phyloP scores from a whole-genome alignment of 805 yeast genomes.

The Metschnikowia matae region DNA sequence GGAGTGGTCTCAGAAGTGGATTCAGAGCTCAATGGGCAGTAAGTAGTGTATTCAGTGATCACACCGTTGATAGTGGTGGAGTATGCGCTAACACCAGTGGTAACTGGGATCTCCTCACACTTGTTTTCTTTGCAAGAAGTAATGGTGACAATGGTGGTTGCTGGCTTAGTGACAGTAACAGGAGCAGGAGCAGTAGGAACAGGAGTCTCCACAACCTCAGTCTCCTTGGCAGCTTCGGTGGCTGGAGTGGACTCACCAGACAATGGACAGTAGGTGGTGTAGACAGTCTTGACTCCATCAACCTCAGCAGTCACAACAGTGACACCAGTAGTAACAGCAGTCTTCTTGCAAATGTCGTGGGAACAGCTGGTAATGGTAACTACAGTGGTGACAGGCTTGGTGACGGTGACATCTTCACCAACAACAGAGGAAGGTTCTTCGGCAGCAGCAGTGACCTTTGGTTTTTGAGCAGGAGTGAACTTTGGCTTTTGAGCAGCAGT shows the following conservation, averaged over 20 bases:
- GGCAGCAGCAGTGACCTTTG: slow-evolving; percentile 5
- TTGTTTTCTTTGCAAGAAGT: slow-evolving; percentile 36
- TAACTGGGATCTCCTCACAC: slow-evolving; percentile 21
- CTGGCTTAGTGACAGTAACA: neutral
- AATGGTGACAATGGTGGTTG: slow-evolving; percentile 28
- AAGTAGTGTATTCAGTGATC: slow-evolving; percentile 13
- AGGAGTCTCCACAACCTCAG: slow-evolving; percentile 4
- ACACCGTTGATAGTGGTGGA: slow-evolving; percentile 12
- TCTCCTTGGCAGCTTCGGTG: slow-evolving; percentile 14
- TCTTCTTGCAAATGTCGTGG: slow-evolving; percentile 21
- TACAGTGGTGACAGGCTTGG: slow-evolving; percentile 11
- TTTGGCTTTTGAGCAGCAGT: neutral
- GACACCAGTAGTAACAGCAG: slow-evolving; percentile 23
- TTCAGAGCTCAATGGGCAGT: slow-evolving; percentile 13
- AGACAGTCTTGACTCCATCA: slow-evolving; percentile 33
- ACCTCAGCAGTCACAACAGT: slow-evolving; percentile 30
- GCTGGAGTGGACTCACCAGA: slow-evolving; percentile 10
- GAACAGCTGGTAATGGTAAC: slow-evolving; percentile 29
- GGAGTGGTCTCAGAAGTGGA: slow-evolving; percentile 3
- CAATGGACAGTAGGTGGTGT: slow-evolving; percentile 23
- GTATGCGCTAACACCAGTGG: slow-evolving; percentile 15
- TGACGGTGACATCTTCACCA: slow-evolving; percentile 7
- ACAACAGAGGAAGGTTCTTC: too few species aligned
- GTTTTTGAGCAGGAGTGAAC: neutral
- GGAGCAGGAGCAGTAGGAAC: neutral